A percentile compares a stretch with the other conserved stretches of the same genome.
phyloP scores from a whole-genome alignment of 2,329 filamentous ascomycete genomes.

The Aureobasidium pullulans region DNA sequence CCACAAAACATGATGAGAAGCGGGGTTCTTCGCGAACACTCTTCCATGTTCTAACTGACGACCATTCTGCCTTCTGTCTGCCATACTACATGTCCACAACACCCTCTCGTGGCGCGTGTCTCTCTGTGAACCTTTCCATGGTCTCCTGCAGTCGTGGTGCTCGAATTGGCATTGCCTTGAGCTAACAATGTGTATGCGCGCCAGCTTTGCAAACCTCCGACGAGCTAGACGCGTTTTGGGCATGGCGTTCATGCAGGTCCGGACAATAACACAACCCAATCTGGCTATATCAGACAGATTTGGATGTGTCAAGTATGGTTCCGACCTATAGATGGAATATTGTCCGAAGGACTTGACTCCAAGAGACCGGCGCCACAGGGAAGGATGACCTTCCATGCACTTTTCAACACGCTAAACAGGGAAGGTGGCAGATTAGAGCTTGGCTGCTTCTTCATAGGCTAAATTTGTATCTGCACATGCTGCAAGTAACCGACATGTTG shows the following conservation, averaged over 20 bases:
- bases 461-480: background rate
- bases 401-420: background rate
- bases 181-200: background rate
- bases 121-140: background rate
- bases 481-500: background rate
- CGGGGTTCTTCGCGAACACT: background rate
- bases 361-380: background rate
- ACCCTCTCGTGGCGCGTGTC: background rate
- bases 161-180: background rate
- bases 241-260: conserved; percentile 9
- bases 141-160: background rate
- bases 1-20: background rate
- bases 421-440: background rate
- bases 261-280: conserved; percentile 10
- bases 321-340: conserved; percentile 2
- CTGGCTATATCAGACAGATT: background rate
- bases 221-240: background rate
- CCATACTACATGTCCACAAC: background rate
- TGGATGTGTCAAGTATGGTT: background rate
- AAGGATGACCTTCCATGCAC: background rate
- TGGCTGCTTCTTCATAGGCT: background rate
- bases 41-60: background rate
- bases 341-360: background rate
- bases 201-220: background rate
- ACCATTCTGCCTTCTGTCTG: background rate